A percentile compares a stretch with the other conserved stretches of the same genome.
Conservation (phyloP, 31 red algal species). For the Pterothamnion heteromorphum region DNA sequence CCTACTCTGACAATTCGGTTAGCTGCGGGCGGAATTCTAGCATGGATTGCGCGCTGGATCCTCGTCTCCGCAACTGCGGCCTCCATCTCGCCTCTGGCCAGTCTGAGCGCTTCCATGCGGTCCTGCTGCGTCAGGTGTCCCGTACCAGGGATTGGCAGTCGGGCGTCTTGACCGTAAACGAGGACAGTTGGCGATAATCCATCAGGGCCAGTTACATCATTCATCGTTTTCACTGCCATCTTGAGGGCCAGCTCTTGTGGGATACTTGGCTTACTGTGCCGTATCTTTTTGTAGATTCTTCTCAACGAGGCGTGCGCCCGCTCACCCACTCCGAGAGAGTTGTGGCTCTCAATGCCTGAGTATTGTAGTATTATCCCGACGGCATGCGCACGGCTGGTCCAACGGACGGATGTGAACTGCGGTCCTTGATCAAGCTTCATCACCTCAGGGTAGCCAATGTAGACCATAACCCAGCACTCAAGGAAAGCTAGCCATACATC, state of each 20-base stretch:
- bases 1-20: neutral
- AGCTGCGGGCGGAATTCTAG: neutral
- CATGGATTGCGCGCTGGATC: neutral
- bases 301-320: constrained; percentile 32
- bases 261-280: neutral
- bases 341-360: constrained; percentile 29
- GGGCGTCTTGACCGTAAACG: constrained; percentile 26
- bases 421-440: constrained; percentile 22
- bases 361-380: neutral
- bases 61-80: neutral
- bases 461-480: constrained; percentile 40
- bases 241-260: neutral
- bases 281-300: neutral
- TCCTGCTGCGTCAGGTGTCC: constrained; percentile 28
- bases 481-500: constrained; percentile 44
- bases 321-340: constrained; percentile 32
- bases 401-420: constrained; percentile 2
- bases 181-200: constrained; percentile 45
- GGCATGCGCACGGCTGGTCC: neutral
- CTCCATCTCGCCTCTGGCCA: neutral
- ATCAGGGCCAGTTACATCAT: constrained; percentile 33
- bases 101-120: neutral
- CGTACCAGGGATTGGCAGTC: neutral
- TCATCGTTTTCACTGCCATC: constrained; percentile 13
- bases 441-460: neutral